phyloP scores from a whole-genome alignment of 345 rosid genomes.

The Acer yangbiense region DNA sequence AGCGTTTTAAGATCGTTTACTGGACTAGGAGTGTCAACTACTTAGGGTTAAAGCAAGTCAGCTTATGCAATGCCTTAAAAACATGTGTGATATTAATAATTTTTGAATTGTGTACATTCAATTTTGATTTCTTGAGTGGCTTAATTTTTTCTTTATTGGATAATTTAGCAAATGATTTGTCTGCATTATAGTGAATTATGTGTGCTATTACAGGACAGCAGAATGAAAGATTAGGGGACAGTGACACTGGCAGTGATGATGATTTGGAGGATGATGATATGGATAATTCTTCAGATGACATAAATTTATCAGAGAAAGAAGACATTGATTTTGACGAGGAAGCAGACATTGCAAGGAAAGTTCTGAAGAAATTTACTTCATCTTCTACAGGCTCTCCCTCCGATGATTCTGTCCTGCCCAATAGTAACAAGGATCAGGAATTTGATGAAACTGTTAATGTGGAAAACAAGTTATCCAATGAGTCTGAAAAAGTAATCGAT shows the following conservation, averaged over 20 bases:
- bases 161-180: conserved; percentile 8
- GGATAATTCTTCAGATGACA: conserved; percentile 33
- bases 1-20: neutral
- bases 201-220: conserved; percentile 47
- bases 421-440: conserved; percentile 31
- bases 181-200: conserved; percentile 5
- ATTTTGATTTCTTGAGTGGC: neutral
- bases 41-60: neutral
- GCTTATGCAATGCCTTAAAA: conserved; percentile 1
- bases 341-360: conserved; percentile 73
- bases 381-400: conserved; percentile 42
- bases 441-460: conserved; percentile 27
- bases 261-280: conserved; percentile 55
- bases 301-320: conserved; percentile 35
- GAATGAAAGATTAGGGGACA: conserved; percentile 43
- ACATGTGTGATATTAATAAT: neutral
- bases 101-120: neutral
- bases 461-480: conserved; percentile 32
- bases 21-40: neutral
- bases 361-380: conserved; percentile 57
- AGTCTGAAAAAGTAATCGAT: conserved; percentile 31
- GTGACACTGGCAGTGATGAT: conserved; percentile 54
- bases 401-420: conserved; percentile 34
- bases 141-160: neutral
- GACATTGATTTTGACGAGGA: conserved; percentile 73